A percentile compares a stretch with the other conserved stretches of the same genome.
These are phyloP conservation scores for Lactifluus pinguis DNA, from an alignment of 768 basidiomycete genomes.

Conservation along the genomic window DNA sequence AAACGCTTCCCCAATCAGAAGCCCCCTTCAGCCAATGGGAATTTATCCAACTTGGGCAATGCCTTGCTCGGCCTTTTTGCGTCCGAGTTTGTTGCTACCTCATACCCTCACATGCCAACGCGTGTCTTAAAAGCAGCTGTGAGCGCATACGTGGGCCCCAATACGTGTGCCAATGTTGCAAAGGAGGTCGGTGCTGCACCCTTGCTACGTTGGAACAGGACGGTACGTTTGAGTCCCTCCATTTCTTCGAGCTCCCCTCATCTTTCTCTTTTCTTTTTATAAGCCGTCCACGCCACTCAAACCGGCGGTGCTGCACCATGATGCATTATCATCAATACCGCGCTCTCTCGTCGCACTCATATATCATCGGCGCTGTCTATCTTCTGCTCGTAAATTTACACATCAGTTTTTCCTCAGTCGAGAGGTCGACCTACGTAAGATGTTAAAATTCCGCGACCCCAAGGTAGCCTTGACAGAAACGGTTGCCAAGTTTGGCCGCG, in stretches of 20 bases:
- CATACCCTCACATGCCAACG: conserved; percentile 87
- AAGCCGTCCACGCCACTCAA: conserved; percentile 41
- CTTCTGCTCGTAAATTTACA: conserved; percentile 79
- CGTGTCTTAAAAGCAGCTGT: conserved; percentile 86
- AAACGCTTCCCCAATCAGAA: conserved; percentile 49
- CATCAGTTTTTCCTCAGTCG: conserved; percentile 85
- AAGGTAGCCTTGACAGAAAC: conserved; percentile 69
- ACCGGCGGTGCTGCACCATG: conserved; percentile 59
- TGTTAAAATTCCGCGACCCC: conserved; percentile 79
- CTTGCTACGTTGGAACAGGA: conserved; percentile 74
- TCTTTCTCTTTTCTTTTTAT: neutral
- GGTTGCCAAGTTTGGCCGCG: conserved; percentile 56
- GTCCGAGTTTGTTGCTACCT: conserved; percentile 67
- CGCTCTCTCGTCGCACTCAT: conserved; percentile 82
- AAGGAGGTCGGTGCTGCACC: conserved; percentile 74
- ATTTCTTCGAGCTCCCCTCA: neutral
- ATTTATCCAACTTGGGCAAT: conserved; percentile 73
- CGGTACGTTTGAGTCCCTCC: conserved; percentile 35
- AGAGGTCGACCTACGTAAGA: conserved; percentile 65
- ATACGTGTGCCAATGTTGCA: conserved; percentile 76
- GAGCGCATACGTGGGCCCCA: conserved; percentile 84
- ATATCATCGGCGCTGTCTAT: conserved; percentile 80
- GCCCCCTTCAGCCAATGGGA: conserved; percentile 57
- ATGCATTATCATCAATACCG: conserved; percentile 82
- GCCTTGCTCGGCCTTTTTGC: conserved; percentile 86